Evolutionary conservation across 495 filamentous ascomycete genomes (phyloP).

Genomic region (Penicillium canescens): DNA sequence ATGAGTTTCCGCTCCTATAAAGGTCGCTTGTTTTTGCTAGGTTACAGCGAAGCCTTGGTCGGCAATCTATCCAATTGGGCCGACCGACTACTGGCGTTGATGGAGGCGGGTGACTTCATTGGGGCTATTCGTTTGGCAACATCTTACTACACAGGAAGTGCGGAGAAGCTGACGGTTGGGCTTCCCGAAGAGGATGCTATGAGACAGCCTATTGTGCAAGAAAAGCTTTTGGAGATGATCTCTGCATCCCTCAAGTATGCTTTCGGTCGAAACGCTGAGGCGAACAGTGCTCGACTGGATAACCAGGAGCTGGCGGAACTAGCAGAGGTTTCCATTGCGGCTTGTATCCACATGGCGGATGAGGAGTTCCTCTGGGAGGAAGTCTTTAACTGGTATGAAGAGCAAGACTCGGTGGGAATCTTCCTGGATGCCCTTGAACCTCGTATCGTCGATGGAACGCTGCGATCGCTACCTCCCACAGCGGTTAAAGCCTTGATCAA

Average conservation of each 20-base stretch:
- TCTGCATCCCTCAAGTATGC: conserved; percentile 89
- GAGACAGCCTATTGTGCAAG: conserved; percentile 79
- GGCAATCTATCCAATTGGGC: conserved; percentile 96
- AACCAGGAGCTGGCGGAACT: conserved; percentile 68
- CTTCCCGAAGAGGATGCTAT: conserved; percentile 79
- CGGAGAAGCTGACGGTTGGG: conserved; percentile 89
- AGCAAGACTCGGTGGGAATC: conserved; percentile 65
- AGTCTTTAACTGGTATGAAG: conserved; percentile 86
- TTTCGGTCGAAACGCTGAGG: conserved; percentile 63
- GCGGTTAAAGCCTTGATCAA: conserved; percentile 84
- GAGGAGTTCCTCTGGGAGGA: conserved; percentile 87
- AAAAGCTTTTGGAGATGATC: conserved; percentile 92
- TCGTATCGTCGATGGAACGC: conserved; percentile 75
- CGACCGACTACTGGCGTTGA: conserved; percentile 90
- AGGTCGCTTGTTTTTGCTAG: conserved; percentile 86
- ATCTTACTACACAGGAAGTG: conserved; percentile 83
- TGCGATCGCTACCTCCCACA: conserved; percentile 74
- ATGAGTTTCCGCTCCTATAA: conserved; percentile 98
- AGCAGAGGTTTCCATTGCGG: conserved; percentile 79
- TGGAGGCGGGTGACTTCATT: conserved; percentile 94
- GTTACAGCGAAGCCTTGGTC: conserved; percentile 85
- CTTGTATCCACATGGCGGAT: conserved; percentile 73
- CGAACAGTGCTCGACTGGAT: conserved; percentile 49
- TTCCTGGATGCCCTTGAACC: conserved; percentile 87
- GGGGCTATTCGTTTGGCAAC: conserved; percentile 88